A percentile compares a stretch with the other conserved stretches of the same genome.
phyloP scores from a whole-genome alignment of 495 filamentous ascomycete species.

The Annulohypoxylon maeteangense region DNA sequence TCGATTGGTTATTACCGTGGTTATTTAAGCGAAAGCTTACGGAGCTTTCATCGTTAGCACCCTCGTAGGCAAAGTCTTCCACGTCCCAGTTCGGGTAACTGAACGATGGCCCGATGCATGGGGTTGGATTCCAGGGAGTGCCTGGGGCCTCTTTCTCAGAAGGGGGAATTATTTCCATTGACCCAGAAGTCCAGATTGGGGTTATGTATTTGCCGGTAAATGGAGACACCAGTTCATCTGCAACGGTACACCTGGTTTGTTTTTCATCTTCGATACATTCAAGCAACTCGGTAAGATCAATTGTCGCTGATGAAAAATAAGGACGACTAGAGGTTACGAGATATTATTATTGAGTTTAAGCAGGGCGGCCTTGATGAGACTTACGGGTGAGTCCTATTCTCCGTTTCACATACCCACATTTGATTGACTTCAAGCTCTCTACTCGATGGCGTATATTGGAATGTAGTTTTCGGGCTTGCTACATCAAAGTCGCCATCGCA shows the following conservation, averaged over 20 bases:
- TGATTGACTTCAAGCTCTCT: conserved; percentile 27
- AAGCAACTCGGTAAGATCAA: conserved; percentile 20
- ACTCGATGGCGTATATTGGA: conserved; percentile 21
- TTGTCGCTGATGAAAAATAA: conserved; percentile 36
- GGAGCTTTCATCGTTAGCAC: not conserved
- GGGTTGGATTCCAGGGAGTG: conserved; percentile 38
- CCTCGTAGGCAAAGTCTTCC: conserved; percentile 14
- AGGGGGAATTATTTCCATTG: conserved; percentile 31
- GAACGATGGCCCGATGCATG: conserved; percentile 34
- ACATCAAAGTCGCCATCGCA: conserved; percentile 5
- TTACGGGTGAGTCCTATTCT: conserved; percentile 39
- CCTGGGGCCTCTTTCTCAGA: not conserved
- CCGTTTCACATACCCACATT: conserved; percentile 34
- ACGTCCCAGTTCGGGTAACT: conserved; percentile 42
- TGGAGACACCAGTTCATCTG: conserved; percentile 8
- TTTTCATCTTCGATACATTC: conserved; percentile 18
- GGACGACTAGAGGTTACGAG: conserved; percentile 8
- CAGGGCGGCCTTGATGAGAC: not conserved
- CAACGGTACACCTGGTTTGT: conserved; percentile 24
- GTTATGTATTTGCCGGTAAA: conserved; percentile 32
- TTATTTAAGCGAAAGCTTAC: conserved; percentile 32
- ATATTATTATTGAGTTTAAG: not conserved
- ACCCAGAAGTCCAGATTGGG: conserved; percentile 31
- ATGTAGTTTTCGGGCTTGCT: conserved; percentile 25
- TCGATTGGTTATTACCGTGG: conserved; percentile 28